Conservation (phyloP, 169 alveolate species). For the Cryptosporidium meleagridis region DNA sequence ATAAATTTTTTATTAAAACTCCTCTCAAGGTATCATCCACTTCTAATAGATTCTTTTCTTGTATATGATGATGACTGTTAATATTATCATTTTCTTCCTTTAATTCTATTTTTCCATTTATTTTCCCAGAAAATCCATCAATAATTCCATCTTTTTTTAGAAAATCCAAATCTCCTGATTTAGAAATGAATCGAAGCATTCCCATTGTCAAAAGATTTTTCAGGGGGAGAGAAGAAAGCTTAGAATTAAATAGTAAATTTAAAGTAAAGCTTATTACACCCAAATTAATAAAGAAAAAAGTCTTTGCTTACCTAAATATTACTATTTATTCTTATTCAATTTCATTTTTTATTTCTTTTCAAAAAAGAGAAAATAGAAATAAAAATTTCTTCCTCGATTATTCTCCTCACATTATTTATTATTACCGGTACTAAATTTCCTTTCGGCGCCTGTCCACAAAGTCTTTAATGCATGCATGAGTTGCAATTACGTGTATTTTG, state of each 20-base stretch:
- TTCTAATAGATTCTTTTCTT: not conserved
- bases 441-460: not conserved
- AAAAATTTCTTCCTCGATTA: no score
- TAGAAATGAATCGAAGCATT: not conserved
- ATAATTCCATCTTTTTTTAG: not conserved
- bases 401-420: not conserved
- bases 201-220: not conserved
- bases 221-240: no score
- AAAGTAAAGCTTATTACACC: no score
- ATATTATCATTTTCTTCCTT: not conserved
- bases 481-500: not conserved
- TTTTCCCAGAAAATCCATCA: not conserved
- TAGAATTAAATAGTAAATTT: not conserved
- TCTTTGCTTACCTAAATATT: no score
- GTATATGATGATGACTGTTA: not conserved
- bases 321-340: no score
- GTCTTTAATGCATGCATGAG: slow-evolving; percentile 16
- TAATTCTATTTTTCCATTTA: not conserved
- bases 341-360: not conserved
- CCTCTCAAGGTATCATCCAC: slow-evolving; percentile 36
- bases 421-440: not conserved
- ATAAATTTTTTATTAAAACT: slow-evolving; percentile 9
- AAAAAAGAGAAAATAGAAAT: no score
- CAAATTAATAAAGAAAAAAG: no score
- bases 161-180: not conserved